These are phyloP conservation scores for Leccinum sublutescens DNA, from an alignment of 768 basidiomycete genomes.

Conservation along the genomic window DNA sequence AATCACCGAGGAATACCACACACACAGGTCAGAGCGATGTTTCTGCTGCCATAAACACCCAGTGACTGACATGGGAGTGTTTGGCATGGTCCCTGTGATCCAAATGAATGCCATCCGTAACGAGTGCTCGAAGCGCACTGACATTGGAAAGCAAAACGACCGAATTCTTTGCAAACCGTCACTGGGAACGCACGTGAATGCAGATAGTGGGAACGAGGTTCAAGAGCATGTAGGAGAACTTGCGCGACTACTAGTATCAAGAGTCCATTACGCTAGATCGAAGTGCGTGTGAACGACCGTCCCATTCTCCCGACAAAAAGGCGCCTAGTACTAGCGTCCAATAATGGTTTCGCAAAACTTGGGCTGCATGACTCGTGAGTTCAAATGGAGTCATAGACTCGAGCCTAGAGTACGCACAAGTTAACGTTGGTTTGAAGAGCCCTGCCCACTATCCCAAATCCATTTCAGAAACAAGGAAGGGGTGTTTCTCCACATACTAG, in stretches of 20 bases:
- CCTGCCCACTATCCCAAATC: background rate
- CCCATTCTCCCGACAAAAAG: background rate
- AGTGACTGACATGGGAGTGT: background rate
- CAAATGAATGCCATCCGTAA: background rate
- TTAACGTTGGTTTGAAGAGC: background rate
- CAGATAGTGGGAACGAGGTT: background rate
- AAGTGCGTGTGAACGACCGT: background rate
- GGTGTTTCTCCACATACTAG: background rate
- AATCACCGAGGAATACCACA: no score
- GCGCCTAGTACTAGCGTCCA: background rate
- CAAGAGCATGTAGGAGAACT: background rate
- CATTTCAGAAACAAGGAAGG: background rate
- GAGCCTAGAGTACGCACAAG: background rate
- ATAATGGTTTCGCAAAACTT: background rate
- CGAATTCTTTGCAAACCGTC: background rate
- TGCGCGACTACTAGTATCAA: background rate
- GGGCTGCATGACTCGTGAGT: background rate
- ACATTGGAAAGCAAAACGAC: background rate
- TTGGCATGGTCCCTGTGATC: background rate
- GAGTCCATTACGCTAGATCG: background rate
- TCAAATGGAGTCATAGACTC: background rate
- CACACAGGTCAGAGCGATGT: background rate
- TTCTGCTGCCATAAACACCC: background rate
- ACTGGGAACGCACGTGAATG: background rate
- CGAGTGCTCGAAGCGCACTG: no score